phyloP scores from a whole-genome alignment of 768 basidiomycete species.

The Termitomyces sp. region DNA sequence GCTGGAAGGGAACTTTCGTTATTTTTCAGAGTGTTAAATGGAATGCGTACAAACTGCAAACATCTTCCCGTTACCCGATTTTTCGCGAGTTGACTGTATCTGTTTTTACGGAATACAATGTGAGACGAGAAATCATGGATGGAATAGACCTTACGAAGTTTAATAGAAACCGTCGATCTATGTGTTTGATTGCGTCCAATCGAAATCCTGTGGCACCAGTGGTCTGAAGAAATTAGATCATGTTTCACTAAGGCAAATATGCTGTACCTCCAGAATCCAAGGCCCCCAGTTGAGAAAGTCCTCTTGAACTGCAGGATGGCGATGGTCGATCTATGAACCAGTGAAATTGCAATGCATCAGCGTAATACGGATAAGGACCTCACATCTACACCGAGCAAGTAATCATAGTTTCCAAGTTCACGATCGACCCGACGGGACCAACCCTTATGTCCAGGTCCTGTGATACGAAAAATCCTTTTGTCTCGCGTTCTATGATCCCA shows the following conservation, averaged over 20 bases:
- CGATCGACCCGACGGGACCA: slow-evolving; percentile 82
- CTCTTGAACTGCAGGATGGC: slow-evolving; percentile 73
- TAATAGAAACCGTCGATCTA: slow-evolving; percentile 65
- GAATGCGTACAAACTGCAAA: slow-evolving; percentile 50
- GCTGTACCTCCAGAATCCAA: slow-evolving; percentile 59
- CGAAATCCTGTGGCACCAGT: slow-evolving; percentile 74
- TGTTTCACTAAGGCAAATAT: neutral
- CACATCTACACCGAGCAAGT: slow-evolving; percentile 73
- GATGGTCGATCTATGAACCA: slow-evolving; percentile 66
- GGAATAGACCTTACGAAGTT: slow-evolving; percentile 51
- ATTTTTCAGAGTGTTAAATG: neutral
- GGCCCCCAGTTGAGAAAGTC: slow-evolving; percentile 76
- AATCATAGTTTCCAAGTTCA: slow-evolving; percentile 89
- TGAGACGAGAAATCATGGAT: neutral
- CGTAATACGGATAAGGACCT: slow-evolving; percentile 16
- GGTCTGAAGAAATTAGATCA: slow-evolving; percentile 36
- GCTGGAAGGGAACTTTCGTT: slow-evolving; percentile 34
- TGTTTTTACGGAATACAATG: slow-evolving; percentile 16
- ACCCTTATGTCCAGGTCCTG: slow-evolving; percentile 59
- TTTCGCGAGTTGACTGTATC: slow-evolving; percentile 50
- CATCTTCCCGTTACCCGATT: slow-evolving; percentile 40
- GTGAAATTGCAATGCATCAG: neutral
- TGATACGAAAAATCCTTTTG: slow-evolving; percentile 69
- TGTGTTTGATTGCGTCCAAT: slow-evolving; percentile 90
- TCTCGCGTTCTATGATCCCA: slow-evolving; percentile 71